Evolutionary conservation across 495 filamentous ascomycete species (phyloP).

Genomic region (Xylaria castorea): DNA sequence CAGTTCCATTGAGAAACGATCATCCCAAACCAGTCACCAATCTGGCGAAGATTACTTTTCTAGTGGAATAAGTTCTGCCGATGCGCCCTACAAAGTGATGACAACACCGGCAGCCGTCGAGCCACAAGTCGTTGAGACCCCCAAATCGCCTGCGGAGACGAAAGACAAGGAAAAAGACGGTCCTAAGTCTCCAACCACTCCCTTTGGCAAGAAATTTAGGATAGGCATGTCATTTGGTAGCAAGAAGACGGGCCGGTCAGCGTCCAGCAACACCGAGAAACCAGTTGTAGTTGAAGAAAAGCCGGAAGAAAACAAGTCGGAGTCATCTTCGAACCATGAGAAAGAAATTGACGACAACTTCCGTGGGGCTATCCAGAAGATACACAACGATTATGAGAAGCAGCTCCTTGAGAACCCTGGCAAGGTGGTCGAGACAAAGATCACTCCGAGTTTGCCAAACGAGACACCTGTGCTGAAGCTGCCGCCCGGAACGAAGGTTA

Average conservation of each 20-base stretch:
- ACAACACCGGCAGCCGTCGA: conserved; percentile 50
- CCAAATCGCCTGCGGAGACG: conserved; percentile 66
- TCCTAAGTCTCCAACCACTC: conserved; percentile 68
- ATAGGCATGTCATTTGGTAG: conserved; percentile 80
- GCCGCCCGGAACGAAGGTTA: conserved; percentile 79
- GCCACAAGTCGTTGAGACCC: conserved; percentile 34
- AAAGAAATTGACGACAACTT: conserved; percentile 85
- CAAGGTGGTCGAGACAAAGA: conserved; percentile 63
- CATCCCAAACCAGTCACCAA: conserved; percentile 42
- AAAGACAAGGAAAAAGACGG: conserved; percentile 64
- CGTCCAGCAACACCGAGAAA: conserved; percentile 76
- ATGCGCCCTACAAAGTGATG: conserved; percentile 38
- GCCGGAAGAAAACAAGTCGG: conserved; percentile 62
- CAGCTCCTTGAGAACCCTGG: conserved; percentile 63
- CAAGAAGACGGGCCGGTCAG: conserved; percentile 79
- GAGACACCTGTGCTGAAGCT: conserved; percentile 87
- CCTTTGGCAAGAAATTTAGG: conserved; percentile 87
- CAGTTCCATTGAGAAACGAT: conserved; percentile 49
- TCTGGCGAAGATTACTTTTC: conserved; percentile 59
- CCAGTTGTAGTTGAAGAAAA: conserved; percentile 75
- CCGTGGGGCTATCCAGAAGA: conserved; percentile 76
- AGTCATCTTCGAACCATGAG: conserved; percentile 77
- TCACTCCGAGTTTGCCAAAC: conserved; percentile 77
- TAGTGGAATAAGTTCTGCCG: conserved; percentile 49
- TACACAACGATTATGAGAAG: conserved; percentile 78